Evolutionary conservation across 352 stramenopile genomes (phyloP), one percentile per base, ranked within the genome.

Genomic region (Pythium aphanidermatum): DNA sequence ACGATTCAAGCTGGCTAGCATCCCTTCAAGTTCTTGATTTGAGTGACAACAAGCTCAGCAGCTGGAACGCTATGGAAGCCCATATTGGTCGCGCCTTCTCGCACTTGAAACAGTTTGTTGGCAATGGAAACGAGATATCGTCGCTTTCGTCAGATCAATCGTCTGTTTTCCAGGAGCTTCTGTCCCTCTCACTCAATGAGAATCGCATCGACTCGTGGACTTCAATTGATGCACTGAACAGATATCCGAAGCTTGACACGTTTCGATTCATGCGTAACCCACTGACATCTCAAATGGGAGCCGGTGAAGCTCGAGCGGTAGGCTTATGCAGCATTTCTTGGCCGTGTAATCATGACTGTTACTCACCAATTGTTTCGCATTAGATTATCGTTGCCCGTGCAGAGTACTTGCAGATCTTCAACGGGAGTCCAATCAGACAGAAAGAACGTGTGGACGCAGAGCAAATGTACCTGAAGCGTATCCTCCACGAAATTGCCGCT

Each of bases 381-480:
- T 54, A 70, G 59, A 67, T 86, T 28, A 53, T 91, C 13, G 52
- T 95, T 24, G 78, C 83, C 13, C 73, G 83, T 30, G 68, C 69
- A 8, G 58, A 69, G 7, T 47, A 38, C 12, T 38, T 92, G 10
- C 30, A 62, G 16, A 57, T 72, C 0, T 82, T 92, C 37, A 95
- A 95, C 34, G 70, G 55, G 1, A 91, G 78, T 34, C 63, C 61
- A 2, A 62, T 95, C 19, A 54, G 62, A 2, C 21, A 44, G 10
- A 84, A 80, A 41, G 83, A 95, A 40, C 73, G 80, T 11, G 55
- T 48, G 4, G 83, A 95, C 31, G 77, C 72, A 1, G 83, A 95
- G 44, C 76, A 86, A 40, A 60, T 92, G 21, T 95, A 95, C 39
- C 32, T 95, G 14, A 87, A 89, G 47, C 78, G 80, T 19, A 75